Conservation (phyloP, 768 basidiomycete genomes). For the Lactarius deliciosus region DNA sequence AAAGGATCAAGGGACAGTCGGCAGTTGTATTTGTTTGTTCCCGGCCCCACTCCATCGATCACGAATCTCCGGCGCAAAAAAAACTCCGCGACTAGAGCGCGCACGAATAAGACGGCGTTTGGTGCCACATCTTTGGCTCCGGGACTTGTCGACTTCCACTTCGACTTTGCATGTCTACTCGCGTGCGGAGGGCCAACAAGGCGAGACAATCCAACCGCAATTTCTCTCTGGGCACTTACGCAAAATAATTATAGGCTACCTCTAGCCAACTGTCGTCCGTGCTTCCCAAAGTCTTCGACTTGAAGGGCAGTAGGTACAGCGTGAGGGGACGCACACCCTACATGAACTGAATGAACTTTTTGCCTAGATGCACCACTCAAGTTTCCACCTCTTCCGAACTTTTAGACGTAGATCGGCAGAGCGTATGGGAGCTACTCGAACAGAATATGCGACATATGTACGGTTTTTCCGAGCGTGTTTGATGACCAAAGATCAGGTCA, state of each 20-base stretch:
- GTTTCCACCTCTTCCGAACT: constrained; percentile 17
- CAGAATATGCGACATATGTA: constrained; percentile 27
- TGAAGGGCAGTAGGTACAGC: constrained; percentile 10
- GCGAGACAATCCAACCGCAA: background rate
- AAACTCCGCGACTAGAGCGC: background rate
- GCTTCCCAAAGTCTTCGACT: constrained; percentile 1
- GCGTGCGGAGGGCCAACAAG: constrained; percentile 28
- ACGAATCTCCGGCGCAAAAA: background rate
- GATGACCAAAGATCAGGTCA: constrained; percentile 28
- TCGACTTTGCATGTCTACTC: constrained; percentile 15
- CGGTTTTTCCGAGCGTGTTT: background rate
- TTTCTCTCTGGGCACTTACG: background rate
- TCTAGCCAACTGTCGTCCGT: constrained; percentile 14
- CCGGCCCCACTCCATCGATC: background rate
- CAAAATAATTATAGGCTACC: constrained; percentile 14
- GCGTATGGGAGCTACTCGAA: constrained; percentile 26
- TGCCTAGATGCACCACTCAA: constrained; percentile 17
- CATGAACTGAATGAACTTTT: background rate
- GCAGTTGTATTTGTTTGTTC: constrained; percentile 1
- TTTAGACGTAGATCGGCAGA: constrained; percentile 9
- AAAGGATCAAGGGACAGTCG: constrained; percentile 4
- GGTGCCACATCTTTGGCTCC: background rate
- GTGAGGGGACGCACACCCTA: background rate
- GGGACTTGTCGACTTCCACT: background rate
- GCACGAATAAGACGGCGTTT: background rate